Percentiles rank a stretch among this genome's conserved stretches.
phyloP scores from a whole-genome alignment of 23 red algal genomes.

The Cyanidioschyzon merolae region DNA sequence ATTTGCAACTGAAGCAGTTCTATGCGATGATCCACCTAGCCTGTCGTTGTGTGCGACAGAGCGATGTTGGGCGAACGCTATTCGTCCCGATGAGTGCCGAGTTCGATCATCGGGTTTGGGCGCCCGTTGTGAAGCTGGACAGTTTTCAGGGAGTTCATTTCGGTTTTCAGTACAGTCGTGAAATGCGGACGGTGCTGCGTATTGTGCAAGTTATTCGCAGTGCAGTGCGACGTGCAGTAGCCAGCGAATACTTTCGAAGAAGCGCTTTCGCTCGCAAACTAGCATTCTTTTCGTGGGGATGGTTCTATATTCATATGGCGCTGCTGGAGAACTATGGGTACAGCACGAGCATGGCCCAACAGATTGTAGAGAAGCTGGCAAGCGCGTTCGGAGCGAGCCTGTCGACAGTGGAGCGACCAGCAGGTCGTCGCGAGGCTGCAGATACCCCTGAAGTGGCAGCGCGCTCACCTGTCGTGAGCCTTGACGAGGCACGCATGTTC shows the following conservation, averaged over 20 bases:
- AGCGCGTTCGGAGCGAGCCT: background rate
- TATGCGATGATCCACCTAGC: slow-evolving; percentile 67
- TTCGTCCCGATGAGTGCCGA: slow-evolving; percentile 26
- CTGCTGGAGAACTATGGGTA: slow-evolving; percentile 55
- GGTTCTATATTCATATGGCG: slow-evolving; percentile 72
- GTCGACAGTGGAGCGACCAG: background rate
- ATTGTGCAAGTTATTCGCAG: slow-evolving; percentile 46
- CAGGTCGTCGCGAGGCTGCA: slow-evolving; percentile 1
- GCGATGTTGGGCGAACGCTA: slow-evolving; percentile 28
- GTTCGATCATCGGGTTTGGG: slow-evolving; percentile 27
- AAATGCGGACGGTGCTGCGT: slow-evolving; percentile 61
- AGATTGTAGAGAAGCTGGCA: slow-evolving; percentile 29
- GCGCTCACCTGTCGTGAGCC: slow-evolving; percentile 1
- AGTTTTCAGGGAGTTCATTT: slow-evolving; percentile 72
- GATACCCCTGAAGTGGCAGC: background rate
- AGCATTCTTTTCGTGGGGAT: slow-evolving; percentile 61
- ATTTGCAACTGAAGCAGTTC: slow-evolving; percentile 61
- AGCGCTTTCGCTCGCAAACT: slow-evolving; percentile 36
- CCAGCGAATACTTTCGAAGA: slow-evolving; percentile 14
- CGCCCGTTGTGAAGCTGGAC: slow-evolving; percentile 51
- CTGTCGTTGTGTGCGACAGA: slow-evolving; percentile 20
- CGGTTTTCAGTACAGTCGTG: slow-evolving; percentile 78
- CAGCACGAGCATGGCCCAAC: slow-evolving; percentile 38
- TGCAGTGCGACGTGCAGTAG: slow-evolving; percentile 23
- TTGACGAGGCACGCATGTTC: slow-evolving; percentile 58